Evolutionary conservation across 2,329 filamentous ascomycete genomes (phyloP).

Genomic region (Colletotrichum sp.): DNA sequence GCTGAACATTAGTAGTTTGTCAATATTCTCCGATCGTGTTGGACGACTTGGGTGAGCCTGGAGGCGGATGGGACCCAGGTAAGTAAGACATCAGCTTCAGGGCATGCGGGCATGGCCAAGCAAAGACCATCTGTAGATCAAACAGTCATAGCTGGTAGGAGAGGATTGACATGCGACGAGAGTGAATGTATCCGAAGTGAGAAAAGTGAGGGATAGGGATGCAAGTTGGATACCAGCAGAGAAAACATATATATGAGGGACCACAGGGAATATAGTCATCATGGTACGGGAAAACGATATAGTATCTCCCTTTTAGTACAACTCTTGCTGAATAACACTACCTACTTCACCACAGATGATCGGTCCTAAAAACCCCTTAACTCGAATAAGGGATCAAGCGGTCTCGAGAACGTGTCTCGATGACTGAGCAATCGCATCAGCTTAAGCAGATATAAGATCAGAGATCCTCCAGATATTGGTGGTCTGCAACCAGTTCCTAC

Average conservation of each 20-base stretch:
- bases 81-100: background rate
- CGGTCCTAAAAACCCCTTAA: background rate
- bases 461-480: background rate
- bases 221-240: background rate
- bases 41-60: background rate
- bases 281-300: background rate
- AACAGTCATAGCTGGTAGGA: background rate
- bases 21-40: background rate
- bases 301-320: background rate
- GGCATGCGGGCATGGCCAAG: background rate
- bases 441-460: background rate
- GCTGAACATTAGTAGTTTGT: background rate
- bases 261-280: background rate
- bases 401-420: background rate
- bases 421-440: background rate
- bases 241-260: background rate
- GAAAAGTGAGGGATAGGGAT: background rate
- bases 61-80: background rate
- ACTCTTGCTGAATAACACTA: background rate
- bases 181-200: background rate
- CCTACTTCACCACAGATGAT: background rate
- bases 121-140: background rate
- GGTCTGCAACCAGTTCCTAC: background rate
- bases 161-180: background rate
- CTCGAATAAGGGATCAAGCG: background rate